Evolutionary conservation across 1,284 basidiomycete species (phyloP).

Genomic region (Agroathelia rolfsii): DNA sequence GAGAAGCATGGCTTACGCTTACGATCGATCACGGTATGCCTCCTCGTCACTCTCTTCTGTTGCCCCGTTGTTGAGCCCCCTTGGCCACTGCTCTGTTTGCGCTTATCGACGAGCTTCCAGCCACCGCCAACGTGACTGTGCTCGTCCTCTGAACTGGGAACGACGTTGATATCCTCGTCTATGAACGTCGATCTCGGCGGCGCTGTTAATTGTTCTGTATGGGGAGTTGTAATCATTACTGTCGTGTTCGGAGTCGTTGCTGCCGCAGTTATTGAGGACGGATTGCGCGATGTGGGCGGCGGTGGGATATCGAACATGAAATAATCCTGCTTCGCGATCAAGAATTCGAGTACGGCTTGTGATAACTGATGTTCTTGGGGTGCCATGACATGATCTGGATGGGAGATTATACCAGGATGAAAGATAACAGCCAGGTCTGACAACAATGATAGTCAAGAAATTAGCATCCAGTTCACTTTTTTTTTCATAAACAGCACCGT

Average conservation of each 20-base stretch:
- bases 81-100: constrained; percentile 13
- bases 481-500: constrained; percentile 3
- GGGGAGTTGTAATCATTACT: constrained; percentile 8
- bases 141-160: constrained; percentile 37
- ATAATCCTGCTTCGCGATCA: constrained; percentile 84
- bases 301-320: constrained; percentile 78
- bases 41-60: constrained; percentile 32
- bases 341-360: constrained; percentile 87
- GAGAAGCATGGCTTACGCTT: constrained; percentile 27
- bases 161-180: constrained; percentile 25
- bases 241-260: constrained; percentile 16
- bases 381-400: constrained; percentile 75
- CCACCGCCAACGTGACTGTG: constrained; percentile 26
- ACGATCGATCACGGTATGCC: constrained; percentile 48
- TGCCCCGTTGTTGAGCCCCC: constrained; percentile 18
- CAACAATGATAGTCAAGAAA: neutral
- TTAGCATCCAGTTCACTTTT: no score
- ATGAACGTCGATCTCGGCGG: constrained; percentile 13
- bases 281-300: constrained; percentile 34
- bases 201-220: constrained; percentile 19
- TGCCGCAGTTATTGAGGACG: constrained; percentile 1
- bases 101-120: constrained; percentile 36
- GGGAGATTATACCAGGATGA: constrained; percentile 85
- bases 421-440: constrained; percentile 91
- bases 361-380: constrained; percentile 80